Base-by-base conservation (phyloP, 2,329 filamentous ascomycete species). In the Xylaria sp. region DNA sequence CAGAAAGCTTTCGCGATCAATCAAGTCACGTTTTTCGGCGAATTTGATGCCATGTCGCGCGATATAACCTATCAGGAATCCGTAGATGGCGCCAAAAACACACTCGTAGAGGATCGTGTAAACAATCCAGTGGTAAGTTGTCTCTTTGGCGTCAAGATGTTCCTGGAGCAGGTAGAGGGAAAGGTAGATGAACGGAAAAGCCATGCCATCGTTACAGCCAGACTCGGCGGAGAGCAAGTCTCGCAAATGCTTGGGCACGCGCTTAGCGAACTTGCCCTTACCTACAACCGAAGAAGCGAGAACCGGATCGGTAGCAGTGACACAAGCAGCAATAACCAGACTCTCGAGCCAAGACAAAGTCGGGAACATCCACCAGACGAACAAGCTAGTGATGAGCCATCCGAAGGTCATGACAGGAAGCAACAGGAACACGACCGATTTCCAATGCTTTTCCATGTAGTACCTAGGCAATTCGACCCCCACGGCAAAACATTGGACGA, bases 201-300 rank as follows among this genome's bases (percentile, higher is more conserved):
- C 94, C 94, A 99, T 99, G 74, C 94, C 94, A 72, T 99, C 94
- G 80, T 99, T 99, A 76, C 94, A 99, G 24, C 94, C 94, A 7
- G 94, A 99, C 75, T 99, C 94, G 52, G 92, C 92, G 4, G 94
- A 99, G 11, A 99, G 79, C 47, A 99, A 71, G 75, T 99, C 94
- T 80, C 94, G 85, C 76, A 99, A 78, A 86, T 99, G 94, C 78
- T 97, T 97, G 19, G 94, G 94, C 4, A 99, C 92, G 59, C 94
- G 87, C 76, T 96, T 96, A 34, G 94, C 93, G 67, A 99, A 99
- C 74, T 99, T 99, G 67, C 94, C 94, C 77, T 97, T 99, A 71
- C 94, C 94, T 48, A 99, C 94, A 50, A 99, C 94, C 16, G 94
- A 99, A 13, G 94, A 97, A 22, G 94, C 94, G 68, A 99, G 78